Evolutionary conservation across 2,329 filamentous ascomycete species (phyloP), one percentile per base, ranked within the genome.

Genomic region (Ophiobolus disseminans): DNA sequence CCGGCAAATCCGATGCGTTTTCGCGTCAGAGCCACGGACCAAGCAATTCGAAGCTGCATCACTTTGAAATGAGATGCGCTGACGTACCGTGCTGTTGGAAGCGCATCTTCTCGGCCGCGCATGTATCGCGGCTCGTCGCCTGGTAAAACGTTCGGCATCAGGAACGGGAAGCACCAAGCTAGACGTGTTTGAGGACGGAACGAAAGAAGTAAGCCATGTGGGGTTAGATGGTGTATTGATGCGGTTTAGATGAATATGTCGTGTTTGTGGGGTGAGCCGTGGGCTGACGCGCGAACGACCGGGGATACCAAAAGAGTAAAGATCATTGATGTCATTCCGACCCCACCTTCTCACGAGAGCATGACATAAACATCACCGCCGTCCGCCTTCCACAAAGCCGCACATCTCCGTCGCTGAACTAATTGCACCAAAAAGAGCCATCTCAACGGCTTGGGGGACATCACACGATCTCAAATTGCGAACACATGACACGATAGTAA

Each of bases 91-190:
- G 39, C 26, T 41, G 40, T 30, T 57, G 54, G 39, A 39, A 45
- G 48, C 30, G 44, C 40, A 54, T 50, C 51, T 60, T 70, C 65
- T 63, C 68, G 68, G 68, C 68, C 68, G 68, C 68, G 68, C 66
- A 66, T 60, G 40, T 53, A 56, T 45, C 28, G 44, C 52, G 49
- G 50, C 53, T 26, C 35, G 26, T 34, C 43, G 46, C 46, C 38
- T 55, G 45, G 35, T n/a, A 46, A 45, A 38, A 14, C 36, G 47
- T 48, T 50, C 48, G 55, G 55, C 52, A 49, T 43, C 34, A 49
- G 23, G 19, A 49, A 53, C 62, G 56, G 59, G 46, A 58, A 50
- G 50, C 49, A 51, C 53, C 51, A 47, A 57, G 48, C 45, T 53
- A 52, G 52, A 53, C 49, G 48, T 41, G 41, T 57, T 57, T 45